Evolutionary conservation across 306 rosid species (phyloP), one percentile per base, ranked within the genome.

Genomic region (Citrullus mucosospermus): DNA sequence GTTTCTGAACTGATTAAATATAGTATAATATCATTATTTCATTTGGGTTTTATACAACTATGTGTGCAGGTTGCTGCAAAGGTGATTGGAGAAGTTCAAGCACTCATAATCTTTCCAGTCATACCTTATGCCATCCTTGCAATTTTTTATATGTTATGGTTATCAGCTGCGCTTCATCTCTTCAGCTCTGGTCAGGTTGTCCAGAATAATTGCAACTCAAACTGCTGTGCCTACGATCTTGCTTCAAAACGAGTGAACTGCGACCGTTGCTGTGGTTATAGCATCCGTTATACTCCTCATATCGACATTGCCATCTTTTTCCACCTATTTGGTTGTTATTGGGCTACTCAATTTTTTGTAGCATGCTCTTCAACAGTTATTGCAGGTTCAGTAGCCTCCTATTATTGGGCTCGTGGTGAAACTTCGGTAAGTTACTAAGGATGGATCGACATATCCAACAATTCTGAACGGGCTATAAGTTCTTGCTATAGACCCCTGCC

Each of bases 371-470:
- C 96, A 18, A 91, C 99, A 1, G 93, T 95, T 61, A 88, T 95
- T 85, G 97, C 97, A 8, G 99, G 99, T 69, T 89, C 96, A 60
- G 96, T 95, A 44, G 97, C 99, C 67, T 88, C 99, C 53, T 95
- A 95, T 74, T 95, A 95, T 72, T 95, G 99, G 99, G 93, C 93
- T 69, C 87, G 87, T 20, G 96, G 91, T 50, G 97, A 95, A 81
- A 78, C 92, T 67, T 91, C 97, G 39, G 99, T 95, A 88, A 89
- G 98, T 84, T 78, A 46, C 84, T 59, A 53, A 76, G 77, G 28
- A 6, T 50, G 8, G 38, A 12, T 53, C 2, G 8, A 25, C 14
- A 3, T 70, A 70, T 22, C 76, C 55, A 12, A 44, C 39, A 3
- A 69, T 12, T 22, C 14, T 20, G 9, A 20, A 43, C 75, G 51